A percentile compares a stretch with the other conserved stretches of the same genome.
phyloP scores from a whole-genome alignment of 352 stramenopile genomes.

The Globisporangium rhizosaccharum region DNA sequence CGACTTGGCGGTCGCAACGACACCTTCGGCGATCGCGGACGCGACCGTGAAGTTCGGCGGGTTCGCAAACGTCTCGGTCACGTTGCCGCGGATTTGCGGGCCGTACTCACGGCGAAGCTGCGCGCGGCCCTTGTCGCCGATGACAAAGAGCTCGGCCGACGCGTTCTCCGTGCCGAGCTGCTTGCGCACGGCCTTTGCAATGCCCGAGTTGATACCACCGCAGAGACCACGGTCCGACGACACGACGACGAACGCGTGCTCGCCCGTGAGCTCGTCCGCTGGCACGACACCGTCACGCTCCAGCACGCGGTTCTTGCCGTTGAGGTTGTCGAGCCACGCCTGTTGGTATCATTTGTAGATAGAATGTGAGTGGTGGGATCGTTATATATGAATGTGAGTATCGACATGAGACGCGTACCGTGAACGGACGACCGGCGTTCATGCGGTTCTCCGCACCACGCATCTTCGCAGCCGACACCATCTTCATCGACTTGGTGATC shows the following conservation, averaged over 20 bases:
- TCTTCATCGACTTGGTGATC: slow-evolving; percentile 99
- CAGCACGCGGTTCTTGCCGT: slow-evolving; percentile 66
- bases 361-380: not conserved
- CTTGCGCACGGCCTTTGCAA: slow-evolving; percentile 88
- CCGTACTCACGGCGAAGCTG: slow-evolving; percentile 88
- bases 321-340: slow-evolving; percentile 79
- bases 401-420: slow-evolving; percentile 1
- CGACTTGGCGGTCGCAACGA: slow-evolving; percentile 52
- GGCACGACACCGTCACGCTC: slow-evolving; percentile 86
- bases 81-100: slow-evolving; percentile 60
- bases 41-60: slow-evolving; percentile 92
- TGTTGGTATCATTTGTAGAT: too few species aligned
- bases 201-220: slow-evolving; percentile 97
- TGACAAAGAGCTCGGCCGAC: slow-evolving; percentile 89
- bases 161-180: slow-evolving; percentile 67
- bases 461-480: slow-evolving; percentile 99
- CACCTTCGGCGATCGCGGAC: slow-evolving; percentile 86
- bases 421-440: slow-evolving; percentile 79
- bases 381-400: not conserved
- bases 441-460: slow-evolving; percentile 94
- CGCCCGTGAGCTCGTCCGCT: slow-evolving; percentile 72
- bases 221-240: slow-evolving; percentile 98
- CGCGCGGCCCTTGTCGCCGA: slow-evolving; percentile 96
- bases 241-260: slow-evolving; percentile 93
- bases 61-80: slow-evolving; percentile 76